These are phyloP conservation scores for Termitomyces heimii DNA, from an alignment of 768 basidiomycete species.

Conservation along the genomic window DNA sequence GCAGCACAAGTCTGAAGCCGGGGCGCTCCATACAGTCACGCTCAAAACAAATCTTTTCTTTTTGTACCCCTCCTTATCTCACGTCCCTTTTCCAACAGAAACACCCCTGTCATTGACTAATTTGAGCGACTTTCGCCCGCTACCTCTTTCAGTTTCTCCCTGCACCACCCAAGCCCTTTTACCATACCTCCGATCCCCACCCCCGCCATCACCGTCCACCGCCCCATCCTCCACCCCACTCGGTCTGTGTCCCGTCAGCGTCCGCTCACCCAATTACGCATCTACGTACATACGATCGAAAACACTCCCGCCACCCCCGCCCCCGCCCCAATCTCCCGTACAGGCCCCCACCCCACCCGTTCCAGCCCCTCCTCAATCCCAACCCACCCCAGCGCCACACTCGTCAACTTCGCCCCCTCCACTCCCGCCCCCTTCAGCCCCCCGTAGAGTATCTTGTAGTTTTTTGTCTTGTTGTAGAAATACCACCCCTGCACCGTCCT, in stretches of 20 bases:
- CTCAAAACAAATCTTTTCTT: neutral
- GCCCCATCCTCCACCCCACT: slow-evolving; percentile 43
- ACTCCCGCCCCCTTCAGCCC: slow-evolving; percentile 61
- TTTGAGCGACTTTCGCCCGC: slow-evolving; percentile 15
- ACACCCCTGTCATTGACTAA: slow-evolving; percentile 5
- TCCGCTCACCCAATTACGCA: slow-evolving; percentile 1
- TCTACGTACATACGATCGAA: slow-evolving; percentile 42
- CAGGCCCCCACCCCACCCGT: slow-evolving; percentile 29
- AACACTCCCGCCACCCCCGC: slow-evolving; percentile 57
- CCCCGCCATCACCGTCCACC: slow-evolving; percentile 50
- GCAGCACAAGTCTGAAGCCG: neutral
- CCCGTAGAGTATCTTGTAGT: slow-evolving; percentile 75
- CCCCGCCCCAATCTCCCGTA: slow-evolving; percentile 56
- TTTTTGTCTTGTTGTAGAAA: slow-evolving; percentile 94
- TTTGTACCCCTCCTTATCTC: neutral
- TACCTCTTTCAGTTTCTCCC: slow-evolving; percentile 18
- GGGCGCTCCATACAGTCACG: slow-evolving; percentile 13
- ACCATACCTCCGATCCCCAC: slow-evolving; percentile 49
- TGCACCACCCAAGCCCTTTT: slow-evolving; percentile 37
- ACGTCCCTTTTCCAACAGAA: slow-evolving; percentile 1
- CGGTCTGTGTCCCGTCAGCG: slow-evolving; percentile 38
- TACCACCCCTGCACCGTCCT: slow-evolving; percentile 90
- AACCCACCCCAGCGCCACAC: slow-evolving; percentile 35
- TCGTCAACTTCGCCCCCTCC: slow-evolving; percentile 46
- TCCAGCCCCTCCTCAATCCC: slow-evolving; percentile 36